These are phyloP conservation scores for Sclerotinia sclerotiorum DNA, from an alignment of 2,329 filamentous ascomycete genomes.

Conservation along the genomic window DNA sequence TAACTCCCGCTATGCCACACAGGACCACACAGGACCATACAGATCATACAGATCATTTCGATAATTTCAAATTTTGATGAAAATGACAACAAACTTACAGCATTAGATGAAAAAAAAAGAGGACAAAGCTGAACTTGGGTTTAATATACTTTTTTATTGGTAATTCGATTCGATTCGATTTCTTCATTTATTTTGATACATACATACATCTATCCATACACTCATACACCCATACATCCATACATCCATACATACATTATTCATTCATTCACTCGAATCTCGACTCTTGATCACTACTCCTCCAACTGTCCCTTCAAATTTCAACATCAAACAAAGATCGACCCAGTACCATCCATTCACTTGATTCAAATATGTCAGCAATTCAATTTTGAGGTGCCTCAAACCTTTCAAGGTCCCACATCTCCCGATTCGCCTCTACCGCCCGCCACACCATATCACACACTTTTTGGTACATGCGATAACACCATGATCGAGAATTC, in stretches of 20 bases:
- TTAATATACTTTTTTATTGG: too few relatives aligned
- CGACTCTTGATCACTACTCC: too few relatives aligned
- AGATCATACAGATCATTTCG: not conserved
- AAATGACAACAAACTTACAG: conserved; percentile 7
- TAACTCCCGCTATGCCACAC: not conserved
- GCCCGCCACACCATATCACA: not conserved
- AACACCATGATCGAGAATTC: conserved; percentile 14
- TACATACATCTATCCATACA: too few relatives aligned
- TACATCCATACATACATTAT: too few relatives aligned
- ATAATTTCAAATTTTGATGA: not conserved
- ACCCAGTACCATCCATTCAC: not conserved
- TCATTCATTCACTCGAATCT: not conserved
- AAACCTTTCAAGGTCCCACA: not conserved
- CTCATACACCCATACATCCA: too few relatives aligned
- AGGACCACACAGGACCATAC: not conserved
- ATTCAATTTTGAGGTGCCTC: not conserved
- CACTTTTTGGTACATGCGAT: not conserved
- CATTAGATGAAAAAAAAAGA: not conserved
- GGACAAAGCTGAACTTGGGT: not conserved
- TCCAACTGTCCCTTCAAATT: too few relatives aligned
- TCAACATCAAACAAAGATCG: not conserved
- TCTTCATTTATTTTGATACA: not conserved
- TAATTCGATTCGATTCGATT: not conserved
- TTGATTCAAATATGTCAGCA: conserved; percentile 5
- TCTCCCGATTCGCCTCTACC: not conserved